Conservation (phyloP, 768 basidiomycete species). For the Paxillus involutus region DNA sequence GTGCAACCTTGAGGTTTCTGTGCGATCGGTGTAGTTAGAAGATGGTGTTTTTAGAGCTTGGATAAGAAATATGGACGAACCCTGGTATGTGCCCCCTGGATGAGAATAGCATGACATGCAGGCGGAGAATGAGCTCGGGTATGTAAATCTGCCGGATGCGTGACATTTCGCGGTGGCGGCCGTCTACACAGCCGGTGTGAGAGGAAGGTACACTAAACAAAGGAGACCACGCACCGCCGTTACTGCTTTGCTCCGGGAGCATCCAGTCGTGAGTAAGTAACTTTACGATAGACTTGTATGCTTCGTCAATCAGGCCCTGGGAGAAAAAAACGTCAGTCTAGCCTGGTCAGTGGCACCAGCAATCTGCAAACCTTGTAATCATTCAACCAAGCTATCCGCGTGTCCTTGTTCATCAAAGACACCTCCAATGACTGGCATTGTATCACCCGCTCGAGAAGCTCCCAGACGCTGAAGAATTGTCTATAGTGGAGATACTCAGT, state of each 20-base stretch:
- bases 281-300: conserved; percentile 63
- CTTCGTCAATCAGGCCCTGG: conserved; percentile 62
- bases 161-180: conserved; percentile 62
- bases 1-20: conserved; percentile 74
- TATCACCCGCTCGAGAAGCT: conserved; percentile 57
- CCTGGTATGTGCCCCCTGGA: conserved; percentile 65
- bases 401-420: conserved; percentile 58
- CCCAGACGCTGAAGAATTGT: conserved; percentile 79
- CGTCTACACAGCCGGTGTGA: conserved; percentile 40
- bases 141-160: conserved; percentile 88
- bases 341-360: no score
- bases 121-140: conserved; percentile 84
- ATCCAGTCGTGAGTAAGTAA: conserved; percentile 81
- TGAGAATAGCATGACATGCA: conserved; percentile 70
- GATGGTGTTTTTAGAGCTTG: not conserved
- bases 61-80: conserved; percentile 41
- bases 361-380: conserved; percentile 54
- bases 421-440: conserved; percentile 60
- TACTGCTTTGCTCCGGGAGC: conserved; percentile 50
- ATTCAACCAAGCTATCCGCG: conserved; percentile 56
- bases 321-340: not conserved
- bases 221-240: conserved; percentile 28
- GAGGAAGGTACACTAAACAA: not conserved
- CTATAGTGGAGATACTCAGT: conserved; percentile 79
- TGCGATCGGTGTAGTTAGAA: conserved; percentile 1